phyloP scores from a whole-genome alignment of 805 yeast species.

The Candida orba region DNA sequence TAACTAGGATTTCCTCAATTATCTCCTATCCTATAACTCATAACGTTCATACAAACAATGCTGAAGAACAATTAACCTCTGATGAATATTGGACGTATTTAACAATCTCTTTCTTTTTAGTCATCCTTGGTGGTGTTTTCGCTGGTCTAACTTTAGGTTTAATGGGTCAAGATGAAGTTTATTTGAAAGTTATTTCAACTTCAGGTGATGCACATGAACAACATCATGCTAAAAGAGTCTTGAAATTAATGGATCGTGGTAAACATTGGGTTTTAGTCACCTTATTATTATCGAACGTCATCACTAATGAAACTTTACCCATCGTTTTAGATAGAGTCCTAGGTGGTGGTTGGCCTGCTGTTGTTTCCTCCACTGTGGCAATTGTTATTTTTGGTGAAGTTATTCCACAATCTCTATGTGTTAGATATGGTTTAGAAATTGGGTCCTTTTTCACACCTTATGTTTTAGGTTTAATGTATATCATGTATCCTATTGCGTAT shows the following conservation, averaged over 20 bases:
- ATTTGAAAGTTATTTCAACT: conserved; percentile 79
- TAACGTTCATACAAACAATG: background rate
- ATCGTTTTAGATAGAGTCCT: conserved; percentile 86
- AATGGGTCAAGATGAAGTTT: conserved; percentile 98
- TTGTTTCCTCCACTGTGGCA: conserved; percentile 83
- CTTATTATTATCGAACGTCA: conserved; percentile 73
- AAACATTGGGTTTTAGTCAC: conserved; percentile 97
- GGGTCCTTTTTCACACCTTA: conserved; percentile 91
- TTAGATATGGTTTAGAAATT: conserved; percentile 83
- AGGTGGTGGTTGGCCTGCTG: conserved; percentile 98
- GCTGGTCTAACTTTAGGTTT: conserved; percentile 91
- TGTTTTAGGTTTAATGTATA: conserved; percentile 76
- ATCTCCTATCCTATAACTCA: conserved; percentile 3
- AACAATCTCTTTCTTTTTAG: conserved; percentile 48
- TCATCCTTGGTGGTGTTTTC: conserved; percentile 79
- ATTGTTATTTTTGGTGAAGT: conserved; percentile 95
- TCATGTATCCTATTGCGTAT: conserved; percentile 87
- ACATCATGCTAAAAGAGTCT: conserved; percentile 62
- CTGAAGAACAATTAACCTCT: conserved; percentile 10
- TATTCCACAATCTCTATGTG: conserved; percentile 91
- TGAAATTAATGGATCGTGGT: conserved; percentile 66
- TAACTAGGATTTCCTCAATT: conserved; percentile 2
- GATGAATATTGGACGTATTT: conserved; percentile 23
- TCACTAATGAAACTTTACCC: conserved; percentile 91
- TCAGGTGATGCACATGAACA: conserved; percentile 76